Evolutionary conservation across 306 rosid species (phyloP), one percentile per base, ranked within the genome.

Genomic region (Corylus heterophylla): DNA sequence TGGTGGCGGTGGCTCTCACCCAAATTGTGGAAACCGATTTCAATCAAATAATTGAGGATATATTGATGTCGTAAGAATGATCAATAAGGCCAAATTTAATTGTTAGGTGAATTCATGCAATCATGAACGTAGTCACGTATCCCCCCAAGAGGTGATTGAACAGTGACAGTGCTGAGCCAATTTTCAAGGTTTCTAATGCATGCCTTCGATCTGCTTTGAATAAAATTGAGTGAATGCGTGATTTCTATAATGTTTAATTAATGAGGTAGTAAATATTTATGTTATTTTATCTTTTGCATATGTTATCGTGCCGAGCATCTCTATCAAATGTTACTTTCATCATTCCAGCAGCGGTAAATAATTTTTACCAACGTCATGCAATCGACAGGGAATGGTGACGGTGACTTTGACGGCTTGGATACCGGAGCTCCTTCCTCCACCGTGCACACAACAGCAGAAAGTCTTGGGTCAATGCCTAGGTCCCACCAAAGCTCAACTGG

Each of bases 381-480:
- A 45, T 67, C 29, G 59, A 45, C 83, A 94, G 98, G 98, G 97
- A 29, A 89, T 95, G 97, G n/a, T 76, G 11, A 61, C 80, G 3
- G 76, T 95, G 69, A 92, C 97, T 5, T 18, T 93, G 58, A 89
- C 98, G 17, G 85, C 94, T 0, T 88, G 92, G 94, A 18, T 93
- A 58, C 89, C 90, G 8, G 5, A 76, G 47, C 82, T 95, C 12
- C 98, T 86, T 69, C 98, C 98, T 31, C 81, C 87, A 8, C 47
- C 83, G 2, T 95, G 98, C 54, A 55, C 73, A 9, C 69, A 72
- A 4, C 74, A 75, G n/a, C 78, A 84, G 54, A 74, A 8, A 74
- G 52, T 61, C 70, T 10, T 71, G 11, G 69, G 67, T 0, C 91
- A 88, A 37, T 95, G 98, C 86, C 35, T 3, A 3, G 81, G 56